phyloP scores from a whole-genome alignment of 2,329 filamentous ascomycete genomes.

The Mollisiaceae sp. region DNA sequence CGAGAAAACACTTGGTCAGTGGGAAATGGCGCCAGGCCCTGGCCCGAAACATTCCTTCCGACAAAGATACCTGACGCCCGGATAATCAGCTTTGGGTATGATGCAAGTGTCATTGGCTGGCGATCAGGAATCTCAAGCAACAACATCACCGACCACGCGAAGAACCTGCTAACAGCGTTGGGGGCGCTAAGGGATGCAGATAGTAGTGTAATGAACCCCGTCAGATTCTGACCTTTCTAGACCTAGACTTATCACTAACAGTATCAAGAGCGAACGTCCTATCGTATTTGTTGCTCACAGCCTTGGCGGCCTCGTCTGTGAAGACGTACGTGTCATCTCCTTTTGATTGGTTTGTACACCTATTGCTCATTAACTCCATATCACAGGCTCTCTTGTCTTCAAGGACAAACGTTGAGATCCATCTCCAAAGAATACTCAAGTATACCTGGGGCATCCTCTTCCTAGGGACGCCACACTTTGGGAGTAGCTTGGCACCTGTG shows the following conservation, averaged over 20 bases:
- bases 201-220: background rate
- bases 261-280: conserved; percentile 18
- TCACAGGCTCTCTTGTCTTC: conserved; percentile 45
- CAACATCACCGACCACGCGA: conserved; percentile 25
- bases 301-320: conserved; percentile 48
- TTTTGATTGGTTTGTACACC: background rate
- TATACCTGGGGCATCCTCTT: conserved; percentile 43
- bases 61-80: conserved; percentile 41
- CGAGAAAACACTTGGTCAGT: conserved; percentile 48
- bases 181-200: conserved; percentile 17
- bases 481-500: background rate
- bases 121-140: conserved; percentile 26
- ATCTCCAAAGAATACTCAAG: conserved; percentile 42
- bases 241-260: conserved; percentile 23
- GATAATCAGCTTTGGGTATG: conserved; percentile 45
- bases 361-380: too few species aligned
- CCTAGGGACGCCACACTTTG: conserved; percentile 22
- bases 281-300: conserved; percentile 48
- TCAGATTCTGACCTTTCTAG: background rate
- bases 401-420: conserved; percentile 42
- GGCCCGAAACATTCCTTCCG: conserved; percentile 39
- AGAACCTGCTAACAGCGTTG: conserved; percentile 18
- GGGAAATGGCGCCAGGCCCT: conserved; percentile 27
- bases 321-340: conserved; percentile 30
- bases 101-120: conserved; percentile 32